Conservation (phyloP, 2,329 filamentous ascomycete species). For the Beauveria brongniartii region DNA sequence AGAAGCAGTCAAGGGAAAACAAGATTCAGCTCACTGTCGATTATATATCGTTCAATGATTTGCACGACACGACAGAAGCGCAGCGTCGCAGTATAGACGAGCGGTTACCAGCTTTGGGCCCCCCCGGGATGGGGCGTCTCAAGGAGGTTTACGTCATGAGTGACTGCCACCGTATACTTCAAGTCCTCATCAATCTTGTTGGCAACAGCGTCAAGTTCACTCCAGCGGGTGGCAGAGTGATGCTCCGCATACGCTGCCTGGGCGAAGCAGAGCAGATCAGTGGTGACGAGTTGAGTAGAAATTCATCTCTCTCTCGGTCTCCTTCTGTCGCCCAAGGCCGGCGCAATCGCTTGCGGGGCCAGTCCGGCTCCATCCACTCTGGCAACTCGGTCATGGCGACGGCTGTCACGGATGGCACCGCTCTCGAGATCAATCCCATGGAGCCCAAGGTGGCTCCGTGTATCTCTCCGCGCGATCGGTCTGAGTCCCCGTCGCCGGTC, state of each 20-base stretch:
- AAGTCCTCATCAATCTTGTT: conserved; percentile 86
- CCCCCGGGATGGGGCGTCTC: conserved; percentile 47
- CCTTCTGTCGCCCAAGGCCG: not conserved
- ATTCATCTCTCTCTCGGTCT: conserved; percentile 1
- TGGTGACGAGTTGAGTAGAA: not conserved
- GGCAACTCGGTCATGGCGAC: not conserved
- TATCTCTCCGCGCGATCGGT: not conserved
- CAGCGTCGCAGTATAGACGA: not conserved
- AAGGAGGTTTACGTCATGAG: conserved; percentile 86
- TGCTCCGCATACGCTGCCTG: conserved; percentile 66
- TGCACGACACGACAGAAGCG: not conserved
- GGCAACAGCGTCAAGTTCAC: conserved; percentile 93
- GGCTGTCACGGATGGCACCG: conserved; percentile 3
- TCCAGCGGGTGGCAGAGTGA: conserved; percentile 64
- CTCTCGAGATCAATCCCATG: conserved; percentile 9
- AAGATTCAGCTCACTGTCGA: conserved; percentile 65
- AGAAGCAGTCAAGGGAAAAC: conserved; percentile 78
- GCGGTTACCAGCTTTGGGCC: not conserved
- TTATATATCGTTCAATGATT: conserved; percentile 33
- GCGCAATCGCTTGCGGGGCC: not conserved
- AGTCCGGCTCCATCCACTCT: conserved; percentile 8
- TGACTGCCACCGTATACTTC: conserved; percentile 81
- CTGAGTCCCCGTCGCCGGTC: not conserved
- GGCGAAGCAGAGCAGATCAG: conserved; percentile 40
- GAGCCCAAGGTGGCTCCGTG: conserved; percentile 1